Conservation (phyloP, 768 basidiomycete species). For the Mycena sanguinolenta region DNA sequence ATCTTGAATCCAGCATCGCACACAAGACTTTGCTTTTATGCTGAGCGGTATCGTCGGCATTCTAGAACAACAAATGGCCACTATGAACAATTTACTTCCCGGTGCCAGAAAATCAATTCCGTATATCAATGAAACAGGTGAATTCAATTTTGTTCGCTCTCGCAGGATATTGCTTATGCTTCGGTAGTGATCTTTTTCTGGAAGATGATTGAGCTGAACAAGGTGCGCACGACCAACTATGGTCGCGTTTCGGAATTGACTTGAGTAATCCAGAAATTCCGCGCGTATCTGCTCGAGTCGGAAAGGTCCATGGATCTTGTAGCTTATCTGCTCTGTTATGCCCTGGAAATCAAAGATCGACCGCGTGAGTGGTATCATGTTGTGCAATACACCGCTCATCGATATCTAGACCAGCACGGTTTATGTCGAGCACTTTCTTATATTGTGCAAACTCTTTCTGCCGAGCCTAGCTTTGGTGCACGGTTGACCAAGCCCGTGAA, state of each 20-base stretch:
- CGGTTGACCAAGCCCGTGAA: slow-evolving; percentile 76
- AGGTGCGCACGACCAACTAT: slow-evolving; percentile 60
- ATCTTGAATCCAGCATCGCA: slow-evolving; percentile 75
- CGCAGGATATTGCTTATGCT: slow-evolving; percentile 23
- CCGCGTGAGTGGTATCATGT: slow-evolving; percentile 69
- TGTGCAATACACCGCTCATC: neutral
- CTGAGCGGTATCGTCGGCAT: slow-evolving; percentile 77
- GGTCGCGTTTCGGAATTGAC: neutral
- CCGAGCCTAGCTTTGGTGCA: slow-evolving; percentile 83
- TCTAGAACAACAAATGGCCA: slow-evolving; percentile 81
- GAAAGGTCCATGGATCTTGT: slow-evolving; percentile 84
- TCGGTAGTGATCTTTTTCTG: slow-evolving; percentile 81
- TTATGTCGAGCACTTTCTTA: slow-evolving; percentile 91
- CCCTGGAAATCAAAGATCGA: slow-evolving; percentile 93
- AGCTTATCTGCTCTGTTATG: slow-evolving; percentile 83
- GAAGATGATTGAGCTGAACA: slow-evolving; percentile 95
- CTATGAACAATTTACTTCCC: slow-evolving; percentile 81
- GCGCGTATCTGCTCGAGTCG: slow-evolving; percentile 82
- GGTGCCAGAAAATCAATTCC: slow-evolving; percentile 88
- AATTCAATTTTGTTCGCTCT: neutral
- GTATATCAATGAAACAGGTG: slow-evolving; percentile 86
- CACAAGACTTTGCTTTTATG: slow-evolving; percentile 90
- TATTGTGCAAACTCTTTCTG: slow-evolving; percentile 91
- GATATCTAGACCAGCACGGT: slow-evolving; percentile 85
- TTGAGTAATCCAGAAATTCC: slow-evolving; percentile 80